A percentile compares a stretch with the other conserved stretches of the same genome.
Conservation (phyloP, 1,284 basidiomycete genomes). For the Trichosporon coremiiforme region DNA sequence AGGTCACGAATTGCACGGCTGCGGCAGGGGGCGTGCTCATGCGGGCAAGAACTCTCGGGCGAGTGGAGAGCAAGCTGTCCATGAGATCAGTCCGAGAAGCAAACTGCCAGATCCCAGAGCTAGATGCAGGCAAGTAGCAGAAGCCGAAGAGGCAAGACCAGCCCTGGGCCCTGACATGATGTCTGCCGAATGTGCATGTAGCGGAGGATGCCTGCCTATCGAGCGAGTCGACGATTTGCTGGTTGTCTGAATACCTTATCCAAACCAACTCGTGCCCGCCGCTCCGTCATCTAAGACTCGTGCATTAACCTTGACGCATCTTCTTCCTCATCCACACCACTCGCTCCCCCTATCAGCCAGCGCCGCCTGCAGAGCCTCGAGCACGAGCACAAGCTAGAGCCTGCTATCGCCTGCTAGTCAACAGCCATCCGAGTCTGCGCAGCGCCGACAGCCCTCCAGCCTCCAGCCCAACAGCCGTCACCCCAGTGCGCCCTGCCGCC, state of each 20-base stretch:
- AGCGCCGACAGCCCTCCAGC: neutral
- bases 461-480: neutral
- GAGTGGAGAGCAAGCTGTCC: neutral
- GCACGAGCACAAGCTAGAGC: neutral
- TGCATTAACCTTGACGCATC: neutral
- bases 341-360: no score
- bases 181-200: neutral
- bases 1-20: neutral
- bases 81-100: neutral
- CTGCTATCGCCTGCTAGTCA: neutral
- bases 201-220: neutral
- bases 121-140: no score
- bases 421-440: neutral
- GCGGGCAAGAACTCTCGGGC: neutral
- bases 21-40: neutral
- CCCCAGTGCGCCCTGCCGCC: neutral
- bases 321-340: neutral
- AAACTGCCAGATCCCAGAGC: no score
- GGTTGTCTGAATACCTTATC: neutral
- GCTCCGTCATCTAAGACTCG: no score
- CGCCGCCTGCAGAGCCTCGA: no score
- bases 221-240: neutral
- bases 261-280: no score
- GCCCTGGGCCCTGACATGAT: neutral
- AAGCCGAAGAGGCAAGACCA: neutral